phyloP scores from a whole-genome alignment of 257 asterid genomes.

The Linaria vulgaris region DNA sequence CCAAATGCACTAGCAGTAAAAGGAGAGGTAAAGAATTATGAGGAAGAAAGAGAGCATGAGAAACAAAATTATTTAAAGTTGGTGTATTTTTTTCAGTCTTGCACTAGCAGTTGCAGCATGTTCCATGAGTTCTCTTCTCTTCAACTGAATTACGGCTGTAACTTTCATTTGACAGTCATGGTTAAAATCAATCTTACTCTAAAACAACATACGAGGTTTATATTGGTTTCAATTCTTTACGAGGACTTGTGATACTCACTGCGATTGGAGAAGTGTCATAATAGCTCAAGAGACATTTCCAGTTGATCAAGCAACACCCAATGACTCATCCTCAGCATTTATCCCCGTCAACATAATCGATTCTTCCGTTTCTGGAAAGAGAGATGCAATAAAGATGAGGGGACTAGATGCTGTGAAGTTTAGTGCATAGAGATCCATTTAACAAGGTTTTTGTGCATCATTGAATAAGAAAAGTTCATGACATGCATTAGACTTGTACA shows the following conservation, averaged over 20 bases:
- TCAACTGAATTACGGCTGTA: too few relatives aligned
- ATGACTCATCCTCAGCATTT: conserved; percentile 46
- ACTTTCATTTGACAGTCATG: too few relatives aligned
- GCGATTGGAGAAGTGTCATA: conserved; percentile 16
- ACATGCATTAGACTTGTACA: background rate
- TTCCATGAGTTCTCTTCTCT: too few relatives aligned
- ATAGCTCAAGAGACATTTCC: conserved; percentile 18
- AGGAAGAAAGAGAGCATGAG: too few relatives aligned
- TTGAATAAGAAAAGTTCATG: background rate
- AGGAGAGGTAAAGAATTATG: too few relatives aligned
- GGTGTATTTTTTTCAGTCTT: too few relatives aligned
- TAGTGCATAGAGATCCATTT: background rate
- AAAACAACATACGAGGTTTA: too few relatives aligned
- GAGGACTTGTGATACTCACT: background rate
- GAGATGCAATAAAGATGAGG: background rate
- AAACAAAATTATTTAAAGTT: too few relatives aligned
- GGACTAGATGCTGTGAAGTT: background rate
- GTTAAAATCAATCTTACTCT: too few relatives aligned
- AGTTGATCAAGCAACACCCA: conserved; percentile 44
- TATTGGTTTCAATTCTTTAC: too few relatives aligned
- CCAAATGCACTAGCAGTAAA: too few relatives aligned
- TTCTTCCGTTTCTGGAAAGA: conserved; percentile 62
- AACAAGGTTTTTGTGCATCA: background rate
- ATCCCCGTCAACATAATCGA: conserved; percentile 61
- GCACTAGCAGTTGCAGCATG: too few relatives aligned